Evolutionary conservation across 2,329 filamentous ascomycete genomes (phyloP).

Genomic region (Ramularia endophylla): DNA sequence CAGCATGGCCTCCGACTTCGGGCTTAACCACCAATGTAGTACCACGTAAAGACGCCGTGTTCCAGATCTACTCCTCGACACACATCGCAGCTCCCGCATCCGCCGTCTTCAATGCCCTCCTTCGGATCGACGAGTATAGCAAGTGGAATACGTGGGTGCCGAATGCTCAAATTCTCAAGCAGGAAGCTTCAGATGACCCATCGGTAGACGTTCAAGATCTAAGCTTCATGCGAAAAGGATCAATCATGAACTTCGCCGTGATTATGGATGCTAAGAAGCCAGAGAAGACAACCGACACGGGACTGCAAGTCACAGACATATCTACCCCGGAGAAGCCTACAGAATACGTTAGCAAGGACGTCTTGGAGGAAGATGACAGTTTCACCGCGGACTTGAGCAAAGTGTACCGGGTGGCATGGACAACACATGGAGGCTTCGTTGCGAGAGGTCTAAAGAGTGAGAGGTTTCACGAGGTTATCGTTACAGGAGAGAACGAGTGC

Average conservation of each 20-base stretch:
- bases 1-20: conserved; percentile 19
- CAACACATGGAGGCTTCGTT: conserved; percentile 20
- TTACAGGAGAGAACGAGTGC: conserved; percentile 18
- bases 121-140: conserved; percentile 39
- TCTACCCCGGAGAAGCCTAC: conserved; percentile 21
- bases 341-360: conserved; percentile 16
- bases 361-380: conserved; percentile 10
- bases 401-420: conserved; percentile 24
- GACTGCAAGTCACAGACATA: conserved; percentile 22
- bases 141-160: conserved; percentile 42
- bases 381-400: conserved; percentile 19
- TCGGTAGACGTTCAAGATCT: conserved; percentile 5
- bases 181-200: conserved; percentile 10
- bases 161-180: conserved; percentile 32
- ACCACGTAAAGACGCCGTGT: conserved; percentile 17
- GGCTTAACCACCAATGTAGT: conserved; percentile 22
- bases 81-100: conserved; percentile 35
- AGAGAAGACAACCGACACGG: conserved; percentile 11
- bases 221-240: conserved; percentile 13
- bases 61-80: conserved; percentile 20
- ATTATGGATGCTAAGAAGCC: conserved; percentile 26
- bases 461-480: conserved; percentile 27
- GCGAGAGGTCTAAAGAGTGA: conserved; percentile 20
- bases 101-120: conserved; percentile 36
- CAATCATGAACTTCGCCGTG: conserved; percentile 20